Evolutionary conservation across 805 yeast species (phyloP), one percentile per base, ranked within the genome.

Genomic region (Candida ortonii): DNA sequence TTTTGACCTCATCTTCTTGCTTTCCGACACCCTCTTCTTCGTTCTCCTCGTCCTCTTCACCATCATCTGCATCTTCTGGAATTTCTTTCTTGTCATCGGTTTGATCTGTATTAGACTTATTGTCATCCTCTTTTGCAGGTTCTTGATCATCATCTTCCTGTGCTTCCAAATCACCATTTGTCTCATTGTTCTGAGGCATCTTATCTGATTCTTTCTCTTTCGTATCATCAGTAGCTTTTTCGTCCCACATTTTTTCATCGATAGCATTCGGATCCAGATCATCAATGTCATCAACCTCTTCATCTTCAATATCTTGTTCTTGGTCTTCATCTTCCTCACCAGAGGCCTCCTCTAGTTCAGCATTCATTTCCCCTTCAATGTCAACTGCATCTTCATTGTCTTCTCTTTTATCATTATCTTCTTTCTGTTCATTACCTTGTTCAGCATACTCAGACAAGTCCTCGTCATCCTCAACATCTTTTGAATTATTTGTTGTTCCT

Each of bases 171-270:
- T 77, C 76, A 17, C 76, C 76, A 30, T 71, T 59, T 14, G 53
- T 59, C n/a, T 53, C 64, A 2, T 76, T 62, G 38, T 72, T 67
- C 9, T 80, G 77, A 3, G 86, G 79, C 64, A 78, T 62, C 38
- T 73, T 67, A 17, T 88, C 95, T 7, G 89, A 71, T 26, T 87
- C 85, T 55, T 88, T 88, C 51, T 88, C 96, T 52, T 86, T 84
- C 14, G 75, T 71, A 44, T 76, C 76, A 11, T 80, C 87, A 37
- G 78, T 72, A 9, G 82, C 84, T 55, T 90, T 88, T 52, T 89
- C 97, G 52, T 90, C 93, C 96, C 97, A 90, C 96, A 87, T 87
- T 62, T 87, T 90, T 47, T 90, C 97, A 57, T 90, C 97, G 31
- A 90, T 78, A 3, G 96, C 95, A 61, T 88, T 86, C 2, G 96